Base-by-base conservation (phyloP, 805 yeast genomes). In the Yarrowia keelungensis region DNA sequence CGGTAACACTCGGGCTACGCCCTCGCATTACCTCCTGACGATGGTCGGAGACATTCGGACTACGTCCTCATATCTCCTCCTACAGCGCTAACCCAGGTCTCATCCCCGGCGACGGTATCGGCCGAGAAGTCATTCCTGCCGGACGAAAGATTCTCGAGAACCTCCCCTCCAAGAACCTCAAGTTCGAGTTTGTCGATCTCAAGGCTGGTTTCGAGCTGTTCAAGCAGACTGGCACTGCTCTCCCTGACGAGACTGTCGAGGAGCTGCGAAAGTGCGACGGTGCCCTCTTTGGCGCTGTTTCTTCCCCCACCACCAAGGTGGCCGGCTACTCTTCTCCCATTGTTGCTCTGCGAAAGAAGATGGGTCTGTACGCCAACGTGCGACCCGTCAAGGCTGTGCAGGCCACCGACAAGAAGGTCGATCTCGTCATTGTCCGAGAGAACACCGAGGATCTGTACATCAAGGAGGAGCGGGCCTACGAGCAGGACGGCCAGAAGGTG, bases 31-130 rank as follows among this genome's bases (percentile, higher is more conserved):
- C 32, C 32, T 26, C 32, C 32, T 26, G 5, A 3, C 5, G 32
- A 3, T 26, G 32, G 32, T 42, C 16, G 46, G 46, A 7, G 3
- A 14, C 50, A 35, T 22, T 46, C 50, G 35, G 50, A 22, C 50
- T 22, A 32, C 35, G 50, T 8, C 50, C 12, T 47, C 51, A 12
- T 2, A 26, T 26, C 35, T 22, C 32, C 32, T 26, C 45, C 32
- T 19, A 2, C 15, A 7, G 3, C 19, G 19, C 71, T 69, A 53
- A 54, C 62, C 22, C 56, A 66, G 89, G 91, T 70, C 84, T 95
- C 76, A 93, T 95, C 74, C 97, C 99, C 66, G 99, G 99, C 78
- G 99, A 95, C 79, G 99, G 99, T 73, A 95, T 95, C 74, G 99
- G 99, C 69, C 87, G 90, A 76, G 99, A 95, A 81, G 99, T 95